phyloP scores from a whole-genome alignment of 352 stramenopile genomes.

The Pythium coloratum region DNA sequence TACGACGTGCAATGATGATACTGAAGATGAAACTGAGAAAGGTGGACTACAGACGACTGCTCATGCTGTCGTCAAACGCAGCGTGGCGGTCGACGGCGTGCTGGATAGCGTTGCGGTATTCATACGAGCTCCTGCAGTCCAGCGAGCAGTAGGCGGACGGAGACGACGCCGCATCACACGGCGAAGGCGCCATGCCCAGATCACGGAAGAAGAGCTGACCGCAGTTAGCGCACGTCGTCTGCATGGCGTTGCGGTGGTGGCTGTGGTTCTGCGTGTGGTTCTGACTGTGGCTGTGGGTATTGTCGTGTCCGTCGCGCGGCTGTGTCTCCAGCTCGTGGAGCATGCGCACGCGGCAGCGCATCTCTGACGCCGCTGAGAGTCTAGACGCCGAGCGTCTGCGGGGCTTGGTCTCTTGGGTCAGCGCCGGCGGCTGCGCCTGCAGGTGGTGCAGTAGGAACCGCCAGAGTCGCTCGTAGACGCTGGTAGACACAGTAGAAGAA shows the following conservation, averaged over 20 bases:
- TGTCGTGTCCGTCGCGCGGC: background rate
- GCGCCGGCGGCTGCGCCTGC: background rate
- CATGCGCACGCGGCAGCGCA: constrained; percentile 22
- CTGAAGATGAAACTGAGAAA: background rate
- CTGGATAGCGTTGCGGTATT: constrained; percentile 52
- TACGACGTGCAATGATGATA: background rate
- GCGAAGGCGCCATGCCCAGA: constrained; percentile 2
- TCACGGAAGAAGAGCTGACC: constrained; percentile 43
- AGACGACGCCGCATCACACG: background rate
- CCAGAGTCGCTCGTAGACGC: constrained; percentile 24
- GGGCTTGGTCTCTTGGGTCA: background rate
- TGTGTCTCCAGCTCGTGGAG: constrained; percentile 26
- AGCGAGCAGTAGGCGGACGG: constrained; percentile 47
- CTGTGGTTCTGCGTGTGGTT: background rate
- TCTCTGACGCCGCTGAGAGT: constrained; percentile 17
- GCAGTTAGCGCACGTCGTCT: constrained; percentile 57
- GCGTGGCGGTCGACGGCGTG: constrained; percentile 32
- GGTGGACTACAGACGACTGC: background rate
- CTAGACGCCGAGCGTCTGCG: constrained; percentile 8
- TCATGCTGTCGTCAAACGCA: constrained; percentile 9
- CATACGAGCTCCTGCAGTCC: constrained; percentile 63
- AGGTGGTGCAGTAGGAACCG: constrained; percentile 20
- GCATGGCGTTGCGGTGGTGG: constrained; percentile 17
- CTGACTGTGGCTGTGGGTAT: background rate
- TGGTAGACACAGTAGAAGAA: background rate